Evolutionary conservation across 176 grass and related monocot species (phyloP).

Genomic region (Coix lacrymajobi): DNA sequence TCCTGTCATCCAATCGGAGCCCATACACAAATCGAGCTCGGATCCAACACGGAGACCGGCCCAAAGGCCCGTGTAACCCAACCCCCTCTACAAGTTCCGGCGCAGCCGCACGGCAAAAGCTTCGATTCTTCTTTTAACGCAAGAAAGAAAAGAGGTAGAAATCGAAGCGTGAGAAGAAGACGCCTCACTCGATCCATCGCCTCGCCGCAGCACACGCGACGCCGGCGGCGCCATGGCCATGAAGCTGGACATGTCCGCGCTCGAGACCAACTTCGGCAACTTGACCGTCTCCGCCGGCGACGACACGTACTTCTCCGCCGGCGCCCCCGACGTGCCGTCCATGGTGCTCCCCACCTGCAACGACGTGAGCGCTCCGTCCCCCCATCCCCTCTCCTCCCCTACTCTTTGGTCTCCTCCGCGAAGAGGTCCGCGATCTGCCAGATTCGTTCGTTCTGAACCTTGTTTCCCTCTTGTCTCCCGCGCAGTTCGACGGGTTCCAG

Average conservation of each 20-base stretch:
- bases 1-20: neutral
- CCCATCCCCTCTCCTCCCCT: neutral
- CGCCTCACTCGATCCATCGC: conserved; percentile 11
- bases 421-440: neutral
- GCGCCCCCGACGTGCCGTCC: conserved; percentile 26
- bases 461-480: neutral
- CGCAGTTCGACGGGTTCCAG: conserved; percentile 79
- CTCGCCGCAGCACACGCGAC: neutral
- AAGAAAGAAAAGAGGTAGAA: conserved; percentile 33
- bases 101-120: neutral
- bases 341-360: conserved; percentile 34
- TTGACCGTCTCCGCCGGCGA: neutral
- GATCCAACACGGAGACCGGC: neutral
- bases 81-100: neutral
- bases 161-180: neutral
- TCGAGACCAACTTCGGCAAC: conserved; percentile 44
- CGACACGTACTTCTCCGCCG: neutral
- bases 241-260: conserved; percentile 55
- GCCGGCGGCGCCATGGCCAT: conserved; percentile 35
- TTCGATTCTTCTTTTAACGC: conserved; percentile 13
- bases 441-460: neutral
- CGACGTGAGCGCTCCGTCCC: conserved; percentile 30
- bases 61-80: neutral
- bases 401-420: neutral
- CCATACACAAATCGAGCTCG: neutral